Conservation (phyloP, 352 stramenopile species). For the Elongisporangium anandrum region DNA sequence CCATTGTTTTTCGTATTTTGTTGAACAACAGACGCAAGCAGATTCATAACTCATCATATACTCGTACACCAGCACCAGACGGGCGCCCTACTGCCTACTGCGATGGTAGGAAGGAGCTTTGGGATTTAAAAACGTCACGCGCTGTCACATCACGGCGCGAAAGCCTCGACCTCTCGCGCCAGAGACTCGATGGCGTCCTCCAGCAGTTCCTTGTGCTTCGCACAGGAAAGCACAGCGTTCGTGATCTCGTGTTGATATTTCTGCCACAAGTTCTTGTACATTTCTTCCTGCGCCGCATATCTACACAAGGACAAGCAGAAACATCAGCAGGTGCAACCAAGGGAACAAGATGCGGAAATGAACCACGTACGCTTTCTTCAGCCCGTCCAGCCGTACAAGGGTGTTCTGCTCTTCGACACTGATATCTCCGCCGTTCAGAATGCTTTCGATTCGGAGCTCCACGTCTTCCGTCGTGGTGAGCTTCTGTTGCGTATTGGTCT, state of each 20-base stretch:
- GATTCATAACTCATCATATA: neutral
- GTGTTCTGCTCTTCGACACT: constrained; percentile 34
- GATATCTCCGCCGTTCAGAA: constrained; percentile 56
- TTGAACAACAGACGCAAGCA: neutral
- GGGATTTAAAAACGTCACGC: constrained; percentile 6
- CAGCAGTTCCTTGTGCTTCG: constrained; percentile 59
- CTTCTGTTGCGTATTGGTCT: constrained; percentile 41
- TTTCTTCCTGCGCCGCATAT: constrained; percentile 38
- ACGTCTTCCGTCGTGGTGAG: constrained; percentile 53
- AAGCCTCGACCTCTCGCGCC: constrained; percentile 44
- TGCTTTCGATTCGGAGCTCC: constrained; percentile 64
- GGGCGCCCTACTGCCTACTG: neutral
- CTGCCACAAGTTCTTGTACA: constrained; percentile 43
- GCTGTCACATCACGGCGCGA: constrained; percentile 36
- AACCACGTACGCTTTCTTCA: constrained; percentile 51
- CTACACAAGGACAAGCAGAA: constrained; percentile 13
- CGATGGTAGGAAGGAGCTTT: constrained; percentile 3
- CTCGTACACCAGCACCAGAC: neutral
- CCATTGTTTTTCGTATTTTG: neutral
- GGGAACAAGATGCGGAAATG: neutral
- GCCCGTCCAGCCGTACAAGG: constrained; percentile 31
- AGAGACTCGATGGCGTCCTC: constrained; percentile 57
- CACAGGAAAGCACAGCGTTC: constrained; percentile 59
- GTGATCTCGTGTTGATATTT: constrained; percentile 61
- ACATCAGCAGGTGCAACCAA: constrained; percentile 9